Evolutionary conservation across 176 grass and related monocot species (phyloP), one percentile per base, ranked within the genome.

Genomic region (Cenchrus purpureus): DNA sequence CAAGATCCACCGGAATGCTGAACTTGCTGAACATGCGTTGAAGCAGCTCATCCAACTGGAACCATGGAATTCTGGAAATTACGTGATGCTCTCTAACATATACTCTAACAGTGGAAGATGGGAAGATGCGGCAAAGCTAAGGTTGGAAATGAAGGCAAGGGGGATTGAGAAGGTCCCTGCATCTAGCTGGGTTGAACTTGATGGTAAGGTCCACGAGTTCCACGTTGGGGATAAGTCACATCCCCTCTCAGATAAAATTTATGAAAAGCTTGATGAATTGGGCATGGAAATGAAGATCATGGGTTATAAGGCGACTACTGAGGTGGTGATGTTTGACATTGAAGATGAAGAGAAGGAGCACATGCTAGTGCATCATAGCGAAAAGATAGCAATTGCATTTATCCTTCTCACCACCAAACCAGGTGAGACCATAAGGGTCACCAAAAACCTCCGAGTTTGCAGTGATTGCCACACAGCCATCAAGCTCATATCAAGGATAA

Each of bases 301-400:
- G 70, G 92, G 90, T 12, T 94, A 90, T 65, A 73, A 83, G 77
- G 87, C 92, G 12, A 91, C 84, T 65, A 94, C 87, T 0, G 87
- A 89, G 74, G 92, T 91, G 54, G 92, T 94, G 65, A 87, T 94
- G 82, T 91, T 94, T 65, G 92, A 91, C 51, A 73, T 89, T 85
- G 89, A 94, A 89, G 82, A 85, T 3, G 92, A 91, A 73, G 89
- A 94, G 65, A 87, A 94, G 59, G 89, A 94, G 68, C 60, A 87
- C 79, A 91, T 89, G 0, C 87, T 91, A 10, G 89, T 88, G 65
- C 68, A 94, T 87, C 89, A 94, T 17, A 94, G 87, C 25, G 92
- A 89, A 74, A 94, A 91, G 49, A 81, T 94, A 3, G 89, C 89
- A 15, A 91, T 94, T 89, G 89, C 89, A 17, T 94, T 94, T 22